A percentile compares a stretch with the other conserved stretches of the same genome.
Evolutionary conservation across 345 rosid genomes (phyloP).

Genomic region (Moricandia arvensis): DNA sequence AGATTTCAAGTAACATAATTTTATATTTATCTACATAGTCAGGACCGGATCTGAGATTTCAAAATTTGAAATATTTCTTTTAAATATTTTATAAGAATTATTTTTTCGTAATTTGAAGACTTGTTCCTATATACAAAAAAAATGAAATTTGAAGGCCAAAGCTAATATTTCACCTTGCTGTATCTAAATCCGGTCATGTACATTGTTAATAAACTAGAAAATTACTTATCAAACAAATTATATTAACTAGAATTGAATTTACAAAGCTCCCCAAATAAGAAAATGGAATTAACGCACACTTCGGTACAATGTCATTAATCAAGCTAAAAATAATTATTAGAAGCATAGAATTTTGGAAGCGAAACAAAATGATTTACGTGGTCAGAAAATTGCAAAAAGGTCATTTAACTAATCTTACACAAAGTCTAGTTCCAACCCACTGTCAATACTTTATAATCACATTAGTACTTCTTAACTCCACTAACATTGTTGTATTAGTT

Average conservation of each 20-base stretch:
- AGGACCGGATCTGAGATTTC: too few species aligned
- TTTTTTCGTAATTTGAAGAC: too few species aligned
- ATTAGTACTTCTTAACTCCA: constrained; percentile 14
- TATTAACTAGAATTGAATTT: background rate
- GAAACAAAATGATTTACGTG: constrained; percentile 32
- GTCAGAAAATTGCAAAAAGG: constrained; percentile 29
- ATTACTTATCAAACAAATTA: background rate
- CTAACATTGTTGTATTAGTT: background rate
- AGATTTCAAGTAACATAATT: background rate
- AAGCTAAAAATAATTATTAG: constrained; percentile 30
- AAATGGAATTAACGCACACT: constrained; percentile 1
- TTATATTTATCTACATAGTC: too few species aligned
- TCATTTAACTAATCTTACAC: constrained; percentile 24
- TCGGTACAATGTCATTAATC: constrained; percentile 34
- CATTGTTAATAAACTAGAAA: too few species aligned
- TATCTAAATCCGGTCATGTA: too few species aligned
- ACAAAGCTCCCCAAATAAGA: background rate
- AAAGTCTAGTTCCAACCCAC: constrained; percentile 29
- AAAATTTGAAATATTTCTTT: too few species aligned
- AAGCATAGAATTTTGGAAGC: constrained; percentile 23
- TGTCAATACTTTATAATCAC: constrained; percentile 16
- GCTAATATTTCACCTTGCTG: too few species aligned
- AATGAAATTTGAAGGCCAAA: too few species aligned
- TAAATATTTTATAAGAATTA: too few species aligned
- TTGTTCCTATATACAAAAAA: too few species aligned